Conservation (phyloP, 2,329 filamentous ascomycete species). For the Colletotrichum horii region DNA sequence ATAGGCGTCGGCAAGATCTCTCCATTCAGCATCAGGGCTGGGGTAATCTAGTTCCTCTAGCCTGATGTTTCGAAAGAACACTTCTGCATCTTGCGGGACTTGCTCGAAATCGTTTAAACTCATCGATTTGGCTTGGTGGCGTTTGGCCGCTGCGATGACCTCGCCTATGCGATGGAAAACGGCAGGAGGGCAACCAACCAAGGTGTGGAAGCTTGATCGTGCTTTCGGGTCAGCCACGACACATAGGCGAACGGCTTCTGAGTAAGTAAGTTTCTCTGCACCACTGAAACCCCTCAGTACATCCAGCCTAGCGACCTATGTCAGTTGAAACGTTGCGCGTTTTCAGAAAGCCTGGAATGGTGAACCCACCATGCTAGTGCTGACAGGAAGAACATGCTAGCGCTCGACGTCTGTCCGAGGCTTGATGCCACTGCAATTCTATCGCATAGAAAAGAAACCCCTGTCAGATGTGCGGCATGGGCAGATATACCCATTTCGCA, state of each 20-base stretch:
- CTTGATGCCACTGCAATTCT: slow-evolving; percentile 22
- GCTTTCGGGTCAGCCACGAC: slow-evolving; percentile 27
- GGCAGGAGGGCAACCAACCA: slow-evolving; percentile 30
- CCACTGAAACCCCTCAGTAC: slow-evolving; percentile 34
- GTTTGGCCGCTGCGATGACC: slow-evolving; percentile 27
- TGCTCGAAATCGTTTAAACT: slow-evolving; percentile 11
- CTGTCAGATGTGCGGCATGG: slow-evolving; percentile 30
- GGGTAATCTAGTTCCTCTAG: slow-evolving; percentile 28
- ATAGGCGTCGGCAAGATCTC: slow-evolving; percentile 30
- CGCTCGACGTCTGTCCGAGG: slow-evolving; percentile 18
- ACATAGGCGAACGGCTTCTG: slow-evolving; percentile 25
- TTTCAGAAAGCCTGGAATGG: neutral
- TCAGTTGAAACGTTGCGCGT: neutral
- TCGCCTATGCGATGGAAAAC: slow-evolving; percentile 29
- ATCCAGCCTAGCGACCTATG: slow-evolving; percentile 26
- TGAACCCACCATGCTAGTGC: slow-evolving; percentile 28
- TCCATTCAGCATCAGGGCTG: slow-evolving; percentile 30
- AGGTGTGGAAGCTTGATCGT: slow-evolving; percentile 24
- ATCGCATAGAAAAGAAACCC: slow-evolving; percentile 30
- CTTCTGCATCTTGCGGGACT: slow-evolving; percentile 24
- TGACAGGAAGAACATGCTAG: slow-evolving; percentile 29
- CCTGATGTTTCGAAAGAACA: slow-evolving; percentile 30
- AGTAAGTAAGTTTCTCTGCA: slow-evolving; percentile 33
- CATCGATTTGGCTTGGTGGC: slow-evolving; percentile 3
- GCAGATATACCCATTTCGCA: slow-evolving; percentile 30